Percentiles rank a stretch among this genome's conserved stretches.
These are phyloP conservation scores for Ascochyta rabiei DNA, from an alignment of 2,329 filamentous ascomycete species.

Conservation along the genomic window DNA sequence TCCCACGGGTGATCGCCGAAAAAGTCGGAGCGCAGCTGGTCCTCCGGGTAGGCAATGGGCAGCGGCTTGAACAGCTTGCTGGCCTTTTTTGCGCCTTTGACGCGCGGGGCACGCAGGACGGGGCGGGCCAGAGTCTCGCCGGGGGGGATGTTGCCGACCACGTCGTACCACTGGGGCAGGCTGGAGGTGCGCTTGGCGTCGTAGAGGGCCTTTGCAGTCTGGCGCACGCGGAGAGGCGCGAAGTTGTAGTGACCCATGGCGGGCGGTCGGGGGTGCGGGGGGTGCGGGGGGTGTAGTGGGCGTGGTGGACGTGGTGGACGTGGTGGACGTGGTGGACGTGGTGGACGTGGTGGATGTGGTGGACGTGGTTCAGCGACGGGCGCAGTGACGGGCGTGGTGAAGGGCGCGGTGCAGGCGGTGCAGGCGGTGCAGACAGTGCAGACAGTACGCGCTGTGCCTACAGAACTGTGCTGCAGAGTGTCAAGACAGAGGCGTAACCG, in stretches of 20 bases:
- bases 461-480: no score
- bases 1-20: slow-evolving; percentile 98
- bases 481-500: no score
- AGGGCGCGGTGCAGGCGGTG: no score
- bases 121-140: slow-evolving; percentile 65
- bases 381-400: no score
- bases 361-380: no score
- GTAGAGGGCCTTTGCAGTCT: slow-evolving; percentile 58
- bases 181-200: slow-evolving; percentile 49
- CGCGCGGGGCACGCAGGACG: slow-evolving; percentile 54
- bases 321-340: background rate
- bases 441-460: no score
- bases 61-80: slow-evolving; percentile 83
- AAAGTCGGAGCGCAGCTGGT: slow-evolving; percentile 78
- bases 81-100: slow-evolving; percentile 58
- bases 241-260: slow-evolving; percentile 61
- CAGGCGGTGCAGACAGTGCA: no score
- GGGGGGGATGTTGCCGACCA: slow-evolving; percentile 64
- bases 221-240: slow-evolving; percentile 59
- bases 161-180: slow-evolving; percentile 63
- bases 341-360: background rate
- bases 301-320: background rate
- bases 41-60: slow-evolving; percentile 79
- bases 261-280: background rate
- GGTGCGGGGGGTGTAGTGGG: no score